Conservation (phyloP, 208 protist genomes). For the Novymonas esmeraldas region DNA sequence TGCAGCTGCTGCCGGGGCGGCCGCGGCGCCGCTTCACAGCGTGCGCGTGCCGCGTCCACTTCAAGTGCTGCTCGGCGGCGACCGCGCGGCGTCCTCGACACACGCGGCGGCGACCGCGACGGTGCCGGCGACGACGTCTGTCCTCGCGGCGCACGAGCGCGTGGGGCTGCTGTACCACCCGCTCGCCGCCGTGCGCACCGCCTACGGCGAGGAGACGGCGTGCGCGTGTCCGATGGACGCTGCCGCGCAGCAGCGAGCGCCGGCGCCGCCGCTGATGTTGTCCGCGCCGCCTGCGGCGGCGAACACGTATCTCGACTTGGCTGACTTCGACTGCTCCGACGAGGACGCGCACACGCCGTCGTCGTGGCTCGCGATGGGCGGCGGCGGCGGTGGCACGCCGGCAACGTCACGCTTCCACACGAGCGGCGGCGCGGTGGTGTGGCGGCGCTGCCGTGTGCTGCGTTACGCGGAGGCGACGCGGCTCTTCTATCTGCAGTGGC, state of each 20-base stretch:
- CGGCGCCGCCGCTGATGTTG: not conserved
- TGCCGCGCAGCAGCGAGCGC: slow-evolving; percentile 6
- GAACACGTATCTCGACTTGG: slow-evolving; percentile 75
- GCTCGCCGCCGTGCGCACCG: slow-evolving; percentile 63
- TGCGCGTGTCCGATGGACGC: slow-evolving; percentile 9
- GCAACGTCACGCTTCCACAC: slow-evolving; percentile 87
- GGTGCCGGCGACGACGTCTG: slow-evolving; percentile 3
- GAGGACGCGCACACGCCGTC: slow-evolving; percentile 71
- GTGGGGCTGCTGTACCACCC: slow-evolving; percentile 72
- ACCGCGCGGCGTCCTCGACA: not conserved
- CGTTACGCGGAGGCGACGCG: slow-evolving; percentile 65
- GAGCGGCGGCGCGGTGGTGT: slow-evolving; percentile 42
- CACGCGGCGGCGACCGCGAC: slow-evolving; percentile 6
- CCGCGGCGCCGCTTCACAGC: slow-evolving; percentile 10
- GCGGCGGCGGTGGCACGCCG: slow-evolving; percentile 50
- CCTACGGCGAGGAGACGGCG: slow-evolving; percentile 68
- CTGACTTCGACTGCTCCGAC: slow-evolving; percentile 87
- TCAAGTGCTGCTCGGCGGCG: slow-evolving; percentile 11
- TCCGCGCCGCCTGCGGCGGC: slow-evolving; percentile 7
- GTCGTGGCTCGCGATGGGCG: slow-evolving; percentile 85
- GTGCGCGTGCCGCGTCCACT: slow-evolving; percentile 24
- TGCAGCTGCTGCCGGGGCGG: not conserved
- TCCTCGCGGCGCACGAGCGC: slow-evolving; percentile 42
- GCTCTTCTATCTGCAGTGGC: slow-evolving; percentile 81
- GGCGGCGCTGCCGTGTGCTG: slow-evolving; percentile 74